Evolutionary conservation across 768 basidiomycete genomes (phyloP).

Genomic region (Termitomyces bulborhizus): DNA sequence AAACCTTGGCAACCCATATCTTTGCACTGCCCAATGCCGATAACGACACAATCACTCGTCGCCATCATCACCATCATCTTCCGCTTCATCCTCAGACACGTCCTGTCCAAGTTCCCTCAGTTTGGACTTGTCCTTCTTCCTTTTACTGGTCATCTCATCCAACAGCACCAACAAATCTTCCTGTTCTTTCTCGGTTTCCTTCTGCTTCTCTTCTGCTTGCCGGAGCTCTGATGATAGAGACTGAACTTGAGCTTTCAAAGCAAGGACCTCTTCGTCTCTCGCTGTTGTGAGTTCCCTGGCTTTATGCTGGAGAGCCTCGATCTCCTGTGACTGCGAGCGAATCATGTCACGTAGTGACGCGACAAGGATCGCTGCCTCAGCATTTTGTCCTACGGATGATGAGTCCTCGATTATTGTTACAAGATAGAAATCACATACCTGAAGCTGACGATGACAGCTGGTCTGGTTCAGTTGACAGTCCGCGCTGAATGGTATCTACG

Average conservation of each 20-base stretch:
- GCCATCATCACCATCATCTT: slow-evolving; percentile 49
- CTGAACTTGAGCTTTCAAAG: slow-evolving; percentile 40
- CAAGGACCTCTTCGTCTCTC: slow-evolving; percentile 31
- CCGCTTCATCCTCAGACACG: slow-evolving; percentile 90
- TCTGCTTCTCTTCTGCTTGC: slow-evolving; percentile 55
- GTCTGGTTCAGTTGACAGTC: slow-evolving; percentile 64
- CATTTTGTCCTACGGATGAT: slow-evolving; percentile 47
- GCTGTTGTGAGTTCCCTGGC: slow-evolving; percentile 37
- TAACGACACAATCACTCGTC: slow-evolving; percentile 20
- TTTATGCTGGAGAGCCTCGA: slow-evolving; percentile 59
- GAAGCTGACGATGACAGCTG: slow-evolving; percentile 51
- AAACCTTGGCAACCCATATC: neutral
- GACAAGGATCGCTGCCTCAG: slow-evolving; percentile 78
- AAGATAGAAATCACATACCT: slow-evolving; percentile 17
- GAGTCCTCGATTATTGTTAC: neutral
- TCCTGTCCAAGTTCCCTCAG: slow-evolving; percentile 74
- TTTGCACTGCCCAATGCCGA: neutral
- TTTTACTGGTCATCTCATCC: slow-evolving; percentile 86
- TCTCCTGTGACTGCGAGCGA: slow-evolving; percentile 73
- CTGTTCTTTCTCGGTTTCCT: slow-evolving; percentile 91
- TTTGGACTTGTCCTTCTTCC: slow-evolving; percentile 74
- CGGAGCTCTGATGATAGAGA: slow-evolving; percentile 41
- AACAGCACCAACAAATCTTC: slow-evolving; percentile 91
- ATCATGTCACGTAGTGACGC: slow-evolving; percentile 81
- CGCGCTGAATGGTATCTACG: slow-evolving; percentile 71